These are phyloP conservation scores for Moringa oleifera DNA, from an alignment of 345 rosid species.

Conservation along the genomic window DNA sequence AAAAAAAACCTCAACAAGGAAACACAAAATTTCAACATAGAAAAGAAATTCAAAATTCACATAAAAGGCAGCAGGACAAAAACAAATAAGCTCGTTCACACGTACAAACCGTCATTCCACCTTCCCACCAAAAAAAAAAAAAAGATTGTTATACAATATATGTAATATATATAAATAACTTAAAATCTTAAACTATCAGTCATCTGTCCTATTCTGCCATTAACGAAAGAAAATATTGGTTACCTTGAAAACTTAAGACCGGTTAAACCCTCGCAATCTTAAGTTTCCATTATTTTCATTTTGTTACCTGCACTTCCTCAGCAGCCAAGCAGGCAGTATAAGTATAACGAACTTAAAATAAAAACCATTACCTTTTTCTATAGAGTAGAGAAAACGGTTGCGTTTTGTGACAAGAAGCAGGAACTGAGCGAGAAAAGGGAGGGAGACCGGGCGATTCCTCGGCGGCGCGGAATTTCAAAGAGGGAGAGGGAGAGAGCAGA, in stretches of 20 bases:
- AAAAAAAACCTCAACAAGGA: neutral
- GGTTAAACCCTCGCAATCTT: neutral
- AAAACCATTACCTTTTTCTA: conserved; percentile 11
- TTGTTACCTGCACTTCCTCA: conserved; percentile 9
- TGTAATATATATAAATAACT: too few relatives aligned
- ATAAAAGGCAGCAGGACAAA: neutral
- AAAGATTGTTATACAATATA: too few relatives aligned
- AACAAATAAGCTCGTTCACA: too few relatives aligned
- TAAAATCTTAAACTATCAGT: neutral
- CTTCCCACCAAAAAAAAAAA: too few relatives aligned
- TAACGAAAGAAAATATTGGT: too few relatives aligned
- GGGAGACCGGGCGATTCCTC: conserved; percentile 3
- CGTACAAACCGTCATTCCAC: too few relatives aligned
- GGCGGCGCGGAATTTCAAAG: conserved; percentile 28
- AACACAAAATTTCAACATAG: neutral
- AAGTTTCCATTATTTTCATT: conserved; percentile 4
- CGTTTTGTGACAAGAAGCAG: conserved; percentile 5
- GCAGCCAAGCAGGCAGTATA: neutral
- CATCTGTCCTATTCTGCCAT: neutral
- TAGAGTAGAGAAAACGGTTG: neutral
- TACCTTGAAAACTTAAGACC: too few relatives aligned
- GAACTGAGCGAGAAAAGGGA: conserved; percentile 3
- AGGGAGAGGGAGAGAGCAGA: conserved; percentile 6
- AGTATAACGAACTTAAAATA: neutral
- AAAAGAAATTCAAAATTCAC: neutral